Conservation (phyloP, 1,139 yeast species). For the Lodderomyces metapsilosis region DNA sequence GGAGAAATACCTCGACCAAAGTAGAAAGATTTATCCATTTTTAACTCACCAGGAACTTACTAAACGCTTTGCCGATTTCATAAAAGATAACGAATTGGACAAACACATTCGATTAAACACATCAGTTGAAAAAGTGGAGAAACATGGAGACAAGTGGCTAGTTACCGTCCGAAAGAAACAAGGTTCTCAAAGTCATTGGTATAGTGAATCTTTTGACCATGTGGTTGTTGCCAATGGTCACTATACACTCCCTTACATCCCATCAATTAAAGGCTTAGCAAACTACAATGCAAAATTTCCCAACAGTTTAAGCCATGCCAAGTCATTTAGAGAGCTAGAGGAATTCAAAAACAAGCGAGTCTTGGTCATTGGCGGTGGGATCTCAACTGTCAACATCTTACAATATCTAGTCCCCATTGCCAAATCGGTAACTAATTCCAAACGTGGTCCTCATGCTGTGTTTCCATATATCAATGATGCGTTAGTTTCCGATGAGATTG, state of each 20-base stretch:
- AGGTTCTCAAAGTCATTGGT: slow-evolving; percentile 32
- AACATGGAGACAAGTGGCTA: slow-evolving; percentile 39
- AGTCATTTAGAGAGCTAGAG: slow-evolving; percentile 52
- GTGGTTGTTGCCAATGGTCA: slow-evolving; percentile 56
- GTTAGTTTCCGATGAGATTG: slow-evolving; percentile 34
- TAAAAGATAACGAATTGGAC: slow-evolving; percentile 26
- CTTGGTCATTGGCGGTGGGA: slow-evolving; percentile 50
- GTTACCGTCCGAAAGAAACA: slow-evolving; percentile 30
- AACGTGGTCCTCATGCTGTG: slow-evolving; percentile 30
- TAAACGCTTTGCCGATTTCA: slow-evolving; percentile 27
- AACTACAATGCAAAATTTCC: slow-evolving; percentile 49
- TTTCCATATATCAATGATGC: slow-evolving; percentile 37
- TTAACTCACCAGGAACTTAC: slow-evolving; percentile 39
- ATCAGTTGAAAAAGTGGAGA: slow-evolving; percentile 36
- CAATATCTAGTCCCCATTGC: slow-evolving; percentile 49
- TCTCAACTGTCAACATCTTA: slow-evolving; percentile 49
- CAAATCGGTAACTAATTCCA: slow-evolving; percentile 35
- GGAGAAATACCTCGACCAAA: slow-evolving; percentile 23
- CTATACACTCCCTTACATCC: slow-evolving; percentile 50
- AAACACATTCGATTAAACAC: slow-evolving; percentile 37
- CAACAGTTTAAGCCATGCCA: slow-evolving; percentile 55
- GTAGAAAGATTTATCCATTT: slow-evolving; percentile 35
- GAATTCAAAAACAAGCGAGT: slow-evolving; percentile 43
- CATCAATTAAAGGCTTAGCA: slow-evolving; percentile 49
- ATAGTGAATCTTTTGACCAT: slow-evolving; percentile 43